Conservation (phyloP, 306 rosid species). For the Cicer judaicum region DNA sequence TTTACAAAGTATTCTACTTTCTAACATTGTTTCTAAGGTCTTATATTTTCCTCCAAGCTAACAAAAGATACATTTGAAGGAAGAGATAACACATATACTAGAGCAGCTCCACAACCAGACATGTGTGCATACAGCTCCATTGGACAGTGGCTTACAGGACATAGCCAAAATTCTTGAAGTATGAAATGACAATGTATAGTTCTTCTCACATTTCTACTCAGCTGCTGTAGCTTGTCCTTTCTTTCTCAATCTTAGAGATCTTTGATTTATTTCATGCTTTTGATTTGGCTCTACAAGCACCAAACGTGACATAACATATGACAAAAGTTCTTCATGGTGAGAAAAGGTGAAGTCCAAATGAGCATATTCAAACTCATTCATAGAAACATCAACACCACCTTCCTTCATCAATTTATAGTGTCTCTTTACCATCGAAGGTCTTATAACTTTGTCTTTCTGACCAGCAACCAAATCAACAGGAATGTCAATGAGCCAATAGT, state of each 20-base stretch:
- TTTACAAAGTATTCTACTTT: conserved; percentile 37
- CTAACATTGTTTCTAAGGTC: conserved; percentile 12
- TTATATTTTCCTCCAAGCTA: conserved; percentile 26
- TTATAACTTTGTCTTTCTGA: conserved; percentile 77
- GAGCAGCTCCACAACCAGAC: conserved; percentile 28
- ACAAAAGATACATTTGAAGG: conserved; percentile 33
- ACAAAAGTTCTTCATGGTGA: conserved; percentile 85
- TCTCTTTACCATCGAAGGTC: conserved; percentile 86
- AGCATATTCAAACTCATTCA: conserved; percentile 82
- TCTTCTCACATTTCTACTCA: conserved; percentile 27
- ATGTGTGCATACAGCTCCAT: conserved; percentile 13
- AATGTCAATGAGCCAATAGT: conserved; percentile 65
- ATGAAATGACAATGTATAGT: not conserved
- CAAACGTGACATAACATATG: conserved; percentile 81
- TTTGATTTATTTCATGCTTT: conserved; percentile 48
- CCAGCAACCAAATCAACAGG: conserved; percentile 96
- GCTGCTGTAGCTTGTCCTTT: conserved; percentile 45
- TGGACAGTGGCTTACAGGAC: no score
- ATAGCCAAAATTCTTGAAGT: conserved; percentile 26
- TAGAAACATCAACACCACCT: conserved; percentile 68
- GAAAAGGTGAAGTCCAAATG: conserved; percentile 96
- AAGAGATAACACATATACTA: conserved; percentile 3
- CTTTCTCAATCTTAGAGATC: conserved; percentile 49
- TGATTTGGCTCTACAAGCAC: conserved; percentile 65
- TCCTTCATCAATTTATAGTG: conserved; percentile 79